Base-by-base conservation (phyloP, 345 rosid species). In the Bruguiera gymnorhiza region DNA sequence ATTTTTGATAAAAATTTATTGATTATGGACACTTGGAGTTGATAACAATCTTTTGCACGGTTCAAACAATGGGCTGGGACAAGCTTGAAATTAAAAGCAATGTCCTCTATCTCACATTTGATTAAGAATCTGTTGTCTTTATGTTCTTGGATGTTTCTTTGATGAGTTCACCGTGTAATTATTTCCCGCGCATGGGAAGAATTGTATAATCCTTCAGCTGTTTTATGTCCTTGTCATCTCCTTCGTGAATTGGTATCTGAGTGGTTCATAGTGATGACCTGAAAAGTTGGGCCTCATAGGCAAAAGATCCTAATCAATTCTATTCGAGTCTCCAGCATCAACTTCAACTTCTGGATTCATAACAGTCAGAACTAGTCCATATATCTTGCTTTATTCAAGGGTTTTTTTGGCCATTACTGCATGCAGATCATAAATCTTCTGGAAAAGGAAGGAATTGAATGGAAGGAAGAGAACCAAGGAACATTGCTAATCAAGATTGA, bases 391-490 rank as follows among this genome's bases (percentile, higher is more conserved):
- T 67, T 16, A n/a, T 39, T 19, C 34, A 56, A 66, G 27, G 36
- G 24, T 24, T 18, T 30, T 32, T 13, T 0, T 15, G 31, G 54
- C 48, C 29, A 6, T 62, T 64, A 65, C 32, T 70, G 16, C 53
- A n/a, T 79, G 77, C 86, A 93, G 98, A 89, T 90, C 59, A 39
- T 80, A 34, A 75, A 78, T 53, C 89, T 91, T 73, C 66, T 85
- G 62, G 86, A 87, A 70, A 75, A 79, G 65, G 98, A 89, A 84
- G 82, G 85, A 46, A 73, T 94, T 32, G 62, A 68, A 32, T 89
- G 85, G 81, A 80, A 68, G 10, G 95, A 91, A 82, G 97, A 94
- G 83, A 94, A 94, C 80, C 83, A 57, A 51, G 98, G 97, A 58
- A 85, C 90, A 23, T 43, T 94, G 65, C 77, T 94, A 53, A 76